Evolutionary conservation across 2,329 filamentous ascomycete genomes (phyloP), one percentile per base, ranked within the genome.

Genomic region (Didymella exigua): DNA sequence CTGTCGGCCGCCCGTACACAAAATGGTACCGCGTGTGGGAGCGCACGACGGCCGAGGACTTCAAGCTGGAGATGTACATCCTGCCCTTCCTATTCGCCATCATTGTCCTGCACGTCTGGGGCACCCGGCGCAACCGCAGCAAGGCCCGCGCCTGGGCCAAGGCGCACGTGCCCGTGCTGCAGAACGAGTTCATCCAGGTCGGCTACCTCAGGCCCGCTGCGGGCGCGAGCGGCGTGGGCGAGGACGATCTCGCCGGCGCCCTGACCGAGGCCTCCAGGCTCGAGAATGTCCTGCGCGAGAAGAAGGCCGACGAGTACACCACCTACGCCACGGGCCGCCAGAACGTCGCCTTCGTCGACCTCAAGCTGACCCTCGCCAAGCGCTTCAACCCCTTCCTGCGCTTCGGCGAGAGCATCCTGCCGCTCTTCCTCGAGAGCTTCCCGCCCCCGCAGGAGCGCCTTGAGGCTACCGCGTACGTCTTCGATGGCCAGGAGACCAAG

Each of bases 21-120:
- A 91, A 91, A 81, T 99, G 95, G 95, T 99, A 98, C 80, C 91
- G 92, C 52, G 82, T 98, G 58, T 95, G 96, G 84, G 93, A 98
- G 84, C 91, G 95, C 70, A 87, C 93, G 69, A 87, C 87, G 23
- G 79, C 88, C 56, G 83, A 82, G 70, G 95, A 99, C 75, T 99
- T 99, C 83, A 87, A 87, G 78, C 84, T 88, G 68, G 95, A 99
- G 79, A 89, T 90, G 56, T 79, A 92, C 74, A 89, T 99, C 68
- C 79, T 97, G 56, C 84, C 85, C 29, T 81, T 92, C 69, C 85
- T 97, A 65, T 71, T 87, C 49, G 62, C 96, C 48, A 84, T 97
- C 62, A 81, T 97, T 62, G 73, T 87, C 36, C 79, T 96, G 60
- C 93, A 98, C 74, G 77, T 96, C 70, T 86, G 91, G 79, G 95